Percentiles rank a stretch among this genome's conserved stretches.
These are phyloP conservation scores for Penicillium sclerotigenum DNA, from an alignment of 2,329 filamentous ascomycete genomes.

Conservation along the genomic window DNA sequence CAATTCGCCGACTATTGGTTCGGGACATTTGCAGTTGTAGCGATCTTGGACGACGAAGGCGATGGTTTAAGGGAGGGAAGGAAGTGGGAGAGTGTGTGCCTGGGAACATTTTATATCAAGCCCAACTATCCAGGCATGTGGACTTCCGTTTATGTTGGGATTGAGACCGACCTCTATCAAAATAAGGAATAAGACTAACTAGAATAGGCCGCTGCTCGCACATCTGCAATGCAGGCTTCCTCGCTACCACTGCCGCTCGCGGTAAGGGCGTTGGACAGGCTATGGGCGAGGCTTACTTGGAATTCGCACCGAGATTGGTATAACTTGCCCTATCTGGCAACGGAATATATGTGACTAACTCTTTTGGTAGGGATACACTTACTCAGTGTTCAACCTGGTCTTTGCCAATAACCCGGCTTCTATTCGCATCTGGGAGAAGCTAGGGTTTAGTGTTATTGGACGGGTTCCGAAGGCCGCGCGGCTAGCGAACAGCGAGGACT, in stretches of 20 bases:
- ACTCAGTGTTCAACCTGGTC: conserved; percentile 43
- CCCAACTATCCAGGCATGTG: conserved; percentile 41
- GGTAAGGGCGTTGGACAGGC: conserved; percentile 35
- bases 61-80: conserved; percentile 24
- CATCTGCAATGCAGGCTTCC: conserved; percentile 40
- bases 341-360: too few relatives aligned
- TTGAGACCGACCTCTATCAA: not conserved
- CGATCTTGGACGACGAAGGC: conserved; percentile 22
- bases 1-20: conserved; percentile 40
- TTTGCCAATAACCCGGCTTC: conserved; percentile 42
- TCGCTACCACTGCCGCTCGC: conserved; percentile 33
- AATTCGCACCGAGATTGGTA: conserved; percentile 39
- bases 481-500: conserved; percentile 35
- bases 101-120: conserved; percentile 44
- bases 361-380: conserved; percentile 37
- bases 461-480: conserved; percentile 38
- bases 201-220: conserved; percentile 38
- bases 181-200: not conserved
- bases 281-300: conserved; percentile 39
- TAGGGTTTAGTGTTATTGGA: conserved; percentile 39
- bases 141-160: too few relatives aligned
- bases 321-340: too few relatives aligned
- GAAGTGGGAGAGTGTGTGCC: conserved; percentile 36
- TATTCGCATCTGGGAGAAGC: conserved; percentile 39
- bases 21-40: conserved; percentile 38